These are phyloP conservation scores for Jatropha curcas DNA, from an alignment of 345 rosid genomes.

Conservation along the genomic window DNA sequence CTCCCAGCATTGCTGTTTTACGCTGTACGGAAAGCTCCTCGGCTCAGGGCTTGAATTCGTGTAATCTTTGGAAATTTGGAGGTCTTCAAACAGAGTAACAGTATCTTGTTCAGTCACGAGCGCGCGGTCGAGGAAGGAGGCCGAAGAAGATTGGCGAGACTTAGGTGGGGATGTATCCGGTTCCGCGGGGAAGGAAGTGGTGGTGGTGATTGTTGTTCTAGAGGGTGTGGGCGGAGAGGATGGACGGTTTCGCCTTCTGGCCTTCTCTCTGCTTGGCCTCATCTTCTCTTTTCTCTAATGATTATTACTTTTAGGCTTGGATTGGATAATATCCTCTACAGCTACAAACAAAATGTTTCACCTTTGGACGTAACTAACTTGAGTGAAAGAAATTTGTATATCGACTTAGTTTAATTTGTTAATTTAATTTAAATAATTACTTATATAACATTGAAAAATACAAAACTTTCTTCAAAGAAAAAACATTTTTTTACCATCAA, in stretches of 20 bases:
- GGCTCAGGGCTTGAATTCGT: slow-evolving; percentile 49
- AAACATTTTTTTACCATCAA: no score
- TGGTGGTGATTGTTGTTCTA: slow-evolving; percentile 24
- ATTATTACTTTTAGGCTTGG: no score
- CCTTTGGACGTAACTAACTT: no score
- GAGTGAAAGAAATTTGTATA: no score
- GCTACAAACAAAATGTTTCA: no score
- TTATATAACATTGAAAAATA: no score
- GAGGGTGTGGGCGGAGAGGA: slow-evolving; percentile 39
- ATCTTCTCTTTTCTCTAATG: slow-evolving; percentile 22
- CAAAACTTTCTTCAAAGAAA: no score
- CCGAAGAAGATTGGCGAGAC: slow-evolving; percentile 46
- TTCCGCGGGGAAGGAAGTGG: slow-evolving; percentile 1
- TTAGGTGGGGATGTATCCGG: slow-evolving; percentile 24
- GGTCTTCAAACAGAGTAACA: slow-evolving; percentile 43
- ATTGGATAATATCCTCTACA: no score
- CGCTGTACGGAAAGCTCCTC: slow-evolving; percentile 77
- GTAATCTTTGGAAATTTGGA: slow-evolving; percentile 40
- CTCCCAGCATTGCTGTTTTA: slow-evolving; percentile 96
- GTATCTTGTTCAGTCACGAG: slow-evolving; percentile 29
- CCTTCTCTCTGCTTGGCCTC: slow-evolving; percentile 37
- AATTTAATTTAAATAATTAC: no score
- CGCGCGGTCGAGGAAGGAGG: slow-evolving; percentile 48
- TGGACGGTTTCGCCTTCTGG: slow-evolving; percentile 39
- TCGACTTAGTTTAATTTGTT: no score